Conservation (phyloP, 1,284 basidiomycete genomes). For the Afroboletus lepidellus region DNA sequence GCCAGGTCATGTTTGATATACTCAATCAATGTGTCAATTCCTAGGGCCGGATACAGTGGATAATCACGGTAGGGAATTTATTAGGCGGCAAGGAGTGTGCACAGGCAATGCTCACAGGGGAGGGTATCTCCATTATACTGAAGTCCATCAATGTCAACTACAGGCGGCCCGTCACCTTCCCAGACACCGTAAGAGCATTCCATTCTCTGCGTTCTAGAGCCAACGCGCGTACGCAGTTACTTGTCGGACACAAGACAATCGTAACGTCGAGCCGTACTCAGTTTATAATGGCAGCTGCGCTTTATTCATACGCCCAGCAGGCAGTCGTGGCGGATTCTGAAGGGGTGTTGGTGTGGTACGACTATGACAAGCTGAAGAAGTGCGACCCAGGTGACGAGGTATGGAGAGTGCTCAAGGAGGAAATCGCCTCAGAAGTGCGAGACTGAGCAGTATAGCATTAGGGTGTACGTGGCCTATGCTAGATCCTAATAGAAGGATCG, state of each 20-base stretch:
- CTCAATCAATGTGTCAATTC: not conserved
- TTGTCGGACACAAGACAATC: slow-evolving; percentile 54
- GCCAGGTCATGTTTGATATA: not conserved
- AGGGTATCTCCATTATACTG: slow-evolving; percentile 68
- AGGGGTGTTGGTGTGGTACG: slow-evolving; percentile 71
- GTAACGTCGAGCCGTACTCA: slow-evolving; percentile 36
- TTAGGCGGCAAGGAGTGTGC: slow-evolving; percentile 57
- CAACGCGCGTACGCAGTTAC: slow-evolving; percentile 40
- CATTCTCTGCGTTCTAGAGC: not conserved
- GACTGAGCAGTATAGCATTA: slow-evolving; percentile 1
- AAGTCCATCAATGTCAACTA: slow-evolving; percentile 68
- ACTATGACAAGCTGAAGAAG: slow-evolving; percentile 64
- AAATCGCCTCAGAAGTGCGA: slow-evolving; percentile 21
- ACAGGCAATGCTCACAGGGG: slow-evolving; percentile 54
- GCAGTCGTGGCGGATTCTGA: slow-evolving; percentile 62
- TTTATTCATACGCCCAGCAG: slow-evolving; percentile 62
- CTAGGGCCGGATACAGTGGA: slow-evolving; percentile 66
- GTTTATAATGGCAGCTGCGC: slow-evolving; percentile 51
- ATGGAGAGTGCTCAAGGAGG: slow-evolving; percentile 27
- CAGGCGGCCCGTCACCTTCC: slow-evolving; percentile 65
- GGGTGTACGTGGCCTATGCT: not conserved
- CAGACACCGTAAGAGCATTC: slow-evolving; percentile 56
- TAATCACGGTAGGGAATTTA: slow-evolving; percentile 51
- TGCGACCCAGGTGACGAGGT: slow-evolving; percentile 54
- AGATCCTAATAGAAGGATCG: not conserved